Evolutionary conservation across 495 filamentous ascomycete species (phyloP).

Genomic region (Opeltia flavorubescens): DNA sequence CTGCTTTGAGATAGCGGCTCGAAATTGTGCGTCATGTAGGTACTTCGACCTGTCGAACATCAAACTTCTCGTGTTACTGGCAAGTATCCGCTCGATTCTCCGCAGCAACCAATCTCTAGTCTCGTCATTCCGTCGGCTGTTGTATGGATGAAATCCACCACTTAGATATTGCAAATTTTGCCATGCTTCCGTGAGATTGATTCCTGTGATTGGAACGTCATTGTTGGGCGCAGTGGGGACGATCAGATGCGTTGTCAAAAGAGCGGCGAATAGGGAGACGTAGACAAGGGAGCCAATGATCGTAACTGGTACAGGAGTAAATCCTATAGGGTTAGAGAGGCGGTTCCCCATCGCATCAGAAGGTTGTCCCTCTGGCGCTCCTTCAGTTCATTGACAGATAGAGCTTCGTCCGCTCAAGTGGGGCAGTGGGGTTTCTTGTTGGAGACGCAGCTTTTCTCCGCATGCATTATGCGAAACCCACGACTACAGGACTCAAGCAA

Average conservation of each 20-base stretch:
- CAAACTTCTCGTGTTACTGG: slow-evolving; percentile 31
- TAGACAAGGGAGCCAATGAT: slow-evolving; percentile 58
- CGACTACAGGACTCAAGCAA: neutral
- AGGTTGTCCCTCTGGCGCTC: neutral
- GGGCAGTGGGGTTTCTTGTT: neutral
- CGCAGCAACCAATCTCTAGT: slow-evolving; percentile 63
- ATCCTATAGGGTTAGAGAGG: slow-evolving; percentile 40
- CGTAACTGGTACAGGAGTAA: slow-evolving; percentile 55
- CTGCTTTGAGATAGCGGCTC: neutral
- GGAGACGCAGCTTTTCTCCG: neutral
- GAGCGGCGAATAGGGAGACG: slow-evolving; percentile 49
- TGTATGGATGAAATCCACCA: slow-evolving; percentile 74
- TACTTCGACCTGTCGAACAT: slow-evolving; percentile 6
- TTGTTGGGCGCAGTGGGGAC: slow-evolving; percentile 55
- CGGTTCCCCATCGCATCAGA: slow-evolving; percentile 12
- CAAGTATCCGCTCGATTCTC: slow-evolving; percentile 54
- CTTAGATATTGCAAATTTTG: slow-evolving; percentile 62
- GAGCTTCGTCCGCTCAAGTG: neutral
- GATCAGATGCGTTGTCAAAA: slow-evolving; percentile 60
- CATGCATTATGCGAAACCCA: neutral
- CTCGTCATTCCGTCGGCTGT: slow-evolving; percentile 67
- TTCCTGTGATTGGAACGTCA: slow-evolving; percentile 36
- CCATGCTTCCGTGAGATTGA: slow-evolving; percentile 79
- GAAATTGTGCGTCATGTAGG: neutral
- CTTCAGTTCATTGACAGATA: neutral